Percentiles rank a stretch among this genome's conserved stretches.
phyloP scores from a whole-genome alignment of 306 rosid species.

The Cicer judaicum region DNA sequence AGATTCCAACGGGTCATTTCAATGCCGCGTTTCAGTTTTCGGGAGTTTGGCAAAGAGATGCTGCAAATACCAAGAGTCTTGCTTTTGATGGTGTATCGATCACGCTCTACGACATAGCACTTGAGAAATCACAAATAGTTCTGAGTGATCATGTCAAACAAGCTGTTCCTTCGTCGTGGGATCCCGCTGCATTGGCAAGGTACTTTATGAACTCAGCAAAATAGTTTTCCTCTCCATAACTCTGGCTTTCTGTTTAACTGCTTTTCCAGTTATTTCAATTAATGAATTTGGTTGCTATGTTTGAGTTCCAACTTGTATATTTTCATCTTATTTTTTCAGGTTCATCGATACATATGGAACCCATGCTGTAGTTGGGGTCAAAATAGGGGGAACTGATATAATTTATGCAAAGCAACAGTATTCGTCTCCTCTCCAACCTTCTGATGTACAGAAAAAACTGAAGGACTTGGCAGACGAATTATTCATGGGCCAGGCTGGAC shows the following conservation, averaged over 20 bases:
- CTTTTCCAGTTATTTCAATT: constrained; percentile 22
- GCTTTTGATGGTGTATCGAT: constrained; percentile 79
- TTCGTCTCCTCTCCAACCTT: constrained; percentile 70
- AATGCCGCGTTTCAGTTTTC: constrained; percentile 73
- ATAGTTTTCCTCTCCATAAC: background rate
- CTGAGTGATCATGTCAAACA: constrained; percentile 70
- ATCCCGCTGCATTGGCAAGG: constrained; percentile 86
- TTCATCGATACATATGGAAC: constrained; percentile 80
- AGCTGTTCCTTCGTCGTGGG: constrained; percentile 88
- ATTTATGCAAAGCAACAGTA: constrained; percentile 73
- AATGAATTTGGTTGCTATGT: constrained; percentile 2
- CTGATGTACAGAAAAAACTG: constrained; percentile 69
- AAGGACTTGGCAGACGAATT: constrained; percentile 74
- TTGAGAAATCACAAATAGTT: constrained; percentile 68
- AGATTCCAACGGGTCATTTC: constrained; percentile 88
- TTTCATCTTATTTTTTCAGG: constrained; percentile 51
- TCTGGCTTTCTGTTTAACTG: background rate
- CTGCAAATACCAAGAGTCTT: constrained; percentile 78
- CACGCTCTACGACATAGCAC: constrained; percentile 70
- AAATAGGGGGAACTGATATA: constrained; percentile 79
- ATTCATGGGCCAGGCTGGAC: constrained; percentile 52
- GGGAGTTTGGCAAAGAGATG: constrained; percentile 84
- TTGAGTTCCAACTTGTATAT: constrained; percentile 7
- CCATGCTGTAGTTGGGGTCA: constrained; percentile 75
- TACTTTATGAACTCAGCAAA: constrained; percentile 42